Evolutionary conservation across 2,329 filamentous ascomycete genomes (phyloP).

Genomic region (Phaeosphaeria sp.): DNA sequence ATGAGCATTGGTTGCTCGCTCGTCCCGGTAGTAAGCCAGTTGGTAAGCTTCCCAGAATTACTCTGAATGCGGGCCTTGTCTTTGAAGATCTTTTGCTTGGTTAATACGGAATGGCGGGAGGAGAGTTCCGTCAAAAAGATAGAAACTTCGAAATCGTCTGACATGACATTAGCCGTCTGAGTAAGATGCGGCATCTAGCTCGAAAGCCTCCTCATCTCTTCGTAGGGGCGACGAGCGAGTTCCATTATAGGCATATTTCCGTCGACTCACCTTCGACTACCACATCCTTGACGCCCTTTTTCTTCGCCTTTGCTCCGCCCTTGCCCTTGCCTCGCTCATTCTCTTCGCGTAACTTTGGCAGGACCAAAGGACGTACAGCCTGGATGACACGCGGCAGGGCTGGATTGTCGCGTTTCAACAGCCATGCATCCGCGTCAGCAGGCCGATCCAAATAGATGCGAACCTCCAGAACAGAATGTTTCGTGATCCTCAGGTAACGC

Average conservation of each 20-base stretch:
- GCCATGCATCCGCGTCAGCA: conserved; percentile 79
- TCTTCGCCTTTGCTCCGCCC: conserved; percentile 64
- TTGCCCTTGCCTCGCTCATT: conserved; percentile 69
- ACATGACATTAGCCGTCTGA: conserved; percentile 19
- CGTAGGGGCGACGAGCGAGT: not conserved
- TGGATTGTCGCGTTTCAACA: conserved; percentile 77
- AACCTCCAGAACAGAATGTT: conserved; percentile 93
- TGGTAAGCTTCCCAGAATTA: conserved; percentile 55
- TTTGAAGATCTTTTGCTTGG: conserved; percentile 78
- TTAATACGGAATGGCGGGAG: conserved; percentile 83
- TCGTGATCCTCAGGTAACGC: conserved; percentile 88
- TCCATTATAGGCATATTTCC: not conserved
- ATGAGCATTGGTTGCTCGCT: conserved; percentile 52
- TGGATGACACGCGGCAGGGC: conserved; percentile 84
- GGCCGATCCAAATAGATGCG: conserved; percentile 96
- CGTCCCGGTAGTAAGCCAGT: conserved; percentile 51
- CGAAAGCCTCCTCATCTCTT: not conserved
- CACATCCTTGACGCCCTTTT: conserved; percentile 89
- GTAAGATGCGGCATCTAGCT: conserved; percentile 9
- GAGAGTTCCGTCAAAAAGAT: conserved; percentile 89
- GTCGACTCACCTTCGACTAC: conserved; percentile 71
- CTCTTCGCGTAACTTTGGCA: conserved; percentile 91
- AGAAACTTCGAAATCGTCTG: conserved; percentile 94
- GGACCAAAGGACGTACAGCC: conserved; percentile 81
- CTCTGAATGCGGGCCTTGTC: conserved; percentile 53